Conservation (phyloP, 257 asterid species). For the Scutellaria barbata region DNA sequence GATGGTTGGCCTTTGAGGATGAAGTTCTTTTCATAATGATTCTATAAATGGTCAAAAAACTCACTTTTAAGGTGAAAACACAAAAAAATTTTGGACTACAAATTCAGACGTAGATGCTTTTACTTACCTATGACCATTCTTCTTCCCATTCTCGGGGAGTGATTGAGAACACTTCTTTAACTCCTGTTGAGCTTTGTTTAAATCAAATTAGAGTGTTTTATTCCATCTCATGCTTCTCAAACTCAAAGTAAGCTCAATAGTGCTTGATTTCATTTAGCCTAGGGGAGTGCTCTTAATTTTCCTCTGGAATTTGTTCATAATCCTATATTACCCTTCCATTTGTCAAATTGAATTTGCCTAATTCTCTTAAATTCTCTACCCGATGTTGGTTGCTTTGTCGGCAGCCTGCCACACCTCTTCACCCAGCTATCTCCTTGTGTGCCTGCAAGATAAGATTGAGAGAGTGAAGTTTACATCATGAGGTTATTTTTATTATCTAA, state of each 20-base stretch:
- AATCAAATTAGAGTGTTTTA: too few species aligned
- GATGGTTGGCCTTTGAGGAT: too few species aligned
- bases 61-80: background rate
- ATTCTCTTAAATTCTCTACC: background rate
- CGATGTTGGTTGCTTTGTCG: background rate
- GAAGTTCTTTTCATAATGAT: too few species aligned
- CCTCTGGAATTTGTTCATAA: background rate
- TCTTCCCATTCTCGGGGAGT: background rate
- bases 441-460: background rate
- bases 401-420: background rate
- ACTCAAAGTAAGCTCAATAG: too few species aligned
- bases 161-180: background rate
- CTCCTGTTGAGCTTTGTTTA: background rate
- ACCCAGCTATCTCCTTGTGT: background rate
- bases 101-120: background rate
- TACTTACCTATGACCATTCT: background rate
- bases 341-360: background rate
- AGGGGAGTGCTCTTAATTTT: background rate
- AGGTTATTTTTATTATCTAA: background rate
- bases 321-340: background rate
- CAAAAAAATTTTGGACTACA: background rate
- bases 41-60: background rate
- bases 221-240: too few species aligned
- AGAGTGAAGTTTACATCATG: background rate
- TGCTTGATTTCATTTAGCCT: background rate